phyloP scores from a whole-genome alignment of 306 rosid genomes.

The Fagus sylvatica region DNA sequence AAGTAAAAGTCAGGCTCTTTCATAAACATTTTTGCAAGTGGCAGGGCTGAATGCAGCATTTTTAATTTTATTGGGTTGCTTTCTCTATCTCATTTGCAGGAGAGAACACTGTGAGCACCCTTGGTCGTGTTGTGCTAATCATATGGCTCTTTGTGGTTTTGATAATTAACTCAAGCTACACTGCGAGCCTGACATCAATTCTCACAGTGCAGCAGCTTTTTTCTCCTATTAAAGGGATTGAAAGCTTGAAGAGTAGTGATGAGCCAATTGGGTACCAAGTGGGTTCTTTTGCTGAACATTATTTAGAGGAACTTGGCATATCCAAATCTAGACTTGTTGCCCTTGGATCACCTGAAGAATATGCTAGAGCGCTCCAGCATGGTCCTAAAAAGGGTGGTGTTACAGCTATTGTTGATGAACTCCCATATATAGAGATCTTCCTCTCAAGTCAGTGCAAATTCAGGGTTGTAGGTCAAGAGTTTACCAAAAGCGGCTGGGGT shows the following conservation, averaged over 20 bases:
- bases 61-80: conserved; percentile 17
- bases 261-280: conserved; percentile 87
- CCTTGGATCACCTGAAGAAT: conserved; percentile 82
- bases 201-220: conserved; percentile 88
- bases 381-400: conserved; percentile 91
- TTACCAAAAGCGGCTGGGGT: conserved; percentile 98
- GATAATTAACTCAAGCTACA: conserved; percentile 94
- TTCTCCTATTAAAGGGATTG: conserved; percentile 78
- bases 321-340: conserved; percentile 69
- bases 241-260: conserved; percentile 55
- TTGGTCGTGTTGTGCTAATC: conserved; percentile 79
- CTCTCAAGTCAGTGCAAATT: conserved; percentile 79
- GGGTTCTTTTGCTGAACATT: conserved; percentile 82
- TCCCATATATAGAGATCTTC: conserved; percentile 69
- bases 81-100: conserved; percentile 51
- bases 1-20: conserved; percentile 41
- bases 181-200: conserved; percentile 98
- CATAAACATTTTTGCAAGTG: conserved; percentile 12
- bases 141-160: conserved; percentile 96
- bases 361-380: conserved; percentile 67
- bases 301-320: conserved; percentile 81
- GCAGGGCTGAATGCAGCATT: conserved; percentile 17
- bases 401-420: conserved; percentile 90
- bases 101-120: conserved; percentile 89
- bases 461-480: conserved; percentile 89